A percentile compares a stretch with the other conserved stretches of the same genome.
Evolutionary conservation across 2,329 filamentous ascomycete species (phyloP).

Genomic region (Penicillium oxalicum): DNA sequence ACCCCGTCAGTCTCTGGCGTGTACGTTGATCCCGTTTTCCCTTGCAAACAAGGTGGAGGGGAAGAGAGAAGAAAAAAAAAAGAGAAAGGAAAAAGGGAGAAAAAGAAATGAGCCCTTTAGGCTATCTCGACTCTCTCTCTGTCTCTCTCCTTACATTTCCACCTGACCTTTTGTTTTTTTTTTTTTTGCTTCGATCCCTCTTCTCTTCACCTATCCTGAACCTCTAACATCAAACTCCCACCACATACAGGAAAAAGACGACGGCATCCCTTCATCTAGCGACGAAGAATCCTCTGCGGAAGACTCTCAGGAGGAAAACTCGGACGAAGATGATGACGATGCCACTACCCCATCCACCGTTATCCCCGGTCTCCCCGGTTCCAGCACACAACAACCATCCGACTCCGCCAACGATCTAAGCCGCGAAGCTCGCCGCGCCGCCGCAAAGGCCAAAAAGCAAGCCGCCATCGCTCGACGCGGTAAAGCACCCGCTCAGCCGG

Average conservation of each 20-base stretch:
- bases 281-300: slow-evolving; percentile 45
- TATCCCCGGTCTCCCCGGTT: slow-evolving; percentile 4
- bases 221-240: neutral
- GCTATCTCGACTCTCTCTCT: neutral
- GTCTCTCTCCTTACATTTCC: too few species aligned
- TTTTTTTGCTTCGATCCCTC: too few species aligned
- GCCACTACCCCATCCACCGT: slow-evolving; percentile 37
- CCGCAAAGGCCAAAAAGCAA: slow-evolving; percentile 85
- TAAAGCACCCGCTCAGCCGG: slow-evolving; percentile 66
- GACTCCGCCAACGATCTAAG: slow-evolving; percentile 51
- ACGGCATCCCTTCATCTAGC: slow-evolving; percentile 38
- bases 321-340: slow-evolving; percentile 46
- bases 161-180: too few species aligned
- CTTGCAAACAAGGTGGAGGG: too few species aligned
- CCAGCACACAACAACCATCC: slow-evolving; percentile 28
- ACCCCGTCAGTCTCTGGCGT: slow-evolving; percentile 82
- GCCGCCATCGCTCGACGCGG: slow-evolving; percentile 76
- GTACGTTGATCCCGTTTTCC: slow-evolving; percentile 39
- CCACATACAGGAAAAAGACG: slow-evolving; percentile 29
- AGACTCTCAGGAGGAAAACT: slow-evolving; percentile 39
- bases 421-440: slow-evolving; percentile 81
- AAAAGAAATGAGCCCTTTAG: slow-evolving; percentile 2
- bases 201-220: too few species aligned
- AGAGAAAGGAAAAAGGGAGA: too few species aligned
- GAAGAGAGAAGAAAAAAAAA: neutral